Base-by-base conservation (phyloP, 441 rosid species). In the Adansonia gregorii region DNA sequence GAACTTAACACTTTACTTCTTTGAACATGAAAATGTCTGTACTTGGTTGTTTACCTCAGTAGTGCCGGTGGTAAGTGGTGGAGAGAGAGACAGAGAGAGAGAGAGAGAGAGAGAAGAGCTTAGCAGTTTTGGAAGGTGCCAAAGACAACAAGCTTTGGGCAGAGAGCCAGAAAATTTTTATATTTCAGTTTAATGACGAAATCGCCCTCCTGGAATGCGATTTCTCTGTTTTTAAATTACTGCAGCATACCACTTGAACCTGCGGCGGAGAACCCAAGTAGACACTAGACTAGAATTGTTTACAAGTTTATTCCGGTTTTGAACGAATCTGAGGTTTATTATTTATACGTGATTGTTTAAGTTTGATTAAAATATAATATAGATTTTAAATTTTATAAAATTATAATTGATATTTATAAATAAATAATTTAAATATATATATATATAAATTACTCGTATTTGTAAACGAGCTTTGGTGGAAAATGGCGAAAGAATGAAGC, bases 81-180 rank as follows among this genome's bases (percentile, higher is more conserved):
- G 49, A 5, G 41, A 35, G 41, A 35, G 41, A 35, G 41, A 35
- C 6, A 35, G 41, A 35, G 41, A 35, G 39, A 31, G 35, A 31
- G 35, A 31, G 2, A 31, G 35, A n/a, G n/a, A n/a, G n/a, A n/a
- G n/a, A n/a, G n/a, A 45, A 64, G 59, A 54, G 65, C 69, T 63
- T 58, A 73, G 15, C 81, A 80, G 81, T 65, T 46, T 22, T 41
- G 55, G 41, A 67, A 76, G 71, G 55, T 3, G 5, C 49, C 72
- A 48, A 75, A 77, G 80, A 78, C 82, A 79, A 15, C 35, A 74
- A 67, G 74, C 79, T n/a, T 88, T 76, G 86, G 87, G 78, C 81
- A 78, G 84, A 78, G 93, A 76, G 90, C 84, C 82, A 22, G 9
- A 0, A 3, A 72, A 17, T 61, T 67, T 75, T 72, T 78, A 70